phyloP scores from a whole-genome alignment of 2,329 filamentous ascomycete genomes.

The Ramichloridium luteum region DNA sequence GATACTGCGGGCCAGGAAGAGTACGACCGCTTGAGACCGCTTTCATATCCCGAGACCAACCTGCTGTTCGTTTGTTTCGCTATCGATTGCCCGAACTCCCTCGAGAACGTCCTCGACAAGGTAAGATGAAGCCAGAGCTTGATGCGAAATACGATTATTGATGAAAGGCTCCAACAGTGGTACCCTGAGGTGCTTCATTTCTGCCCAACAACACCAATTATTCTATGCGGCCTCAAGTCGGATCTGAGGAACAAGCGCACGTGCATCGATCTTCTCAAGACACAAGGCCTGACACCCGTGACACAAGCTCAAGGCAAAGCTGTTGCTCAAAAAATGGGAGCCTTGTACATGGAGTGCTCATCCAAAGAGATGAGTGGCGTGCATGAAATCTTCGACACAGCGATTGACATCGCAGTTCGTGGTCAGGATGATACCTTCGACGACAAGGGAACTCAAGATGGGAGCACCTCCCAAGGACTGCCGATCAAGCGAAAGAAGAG shows the following conservation, averaged over 20 bases:
- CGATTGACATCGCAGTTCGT: conserved; percentile 78
- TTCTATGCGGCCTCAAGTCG: conserved; percentile 92
- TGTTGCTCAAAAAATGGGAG: conserved; percentile 87
- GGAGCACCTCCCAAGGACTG: conserved; percentile 16
- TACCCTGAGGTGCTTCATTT: conserved; percentile 98
- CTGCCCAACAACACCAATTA: conserved; percentile 90
- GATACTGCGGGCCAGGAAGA: conserved; percentile 98
- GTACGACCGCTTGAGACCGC: conserved; percentile 87
- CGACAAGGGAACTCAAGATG: too few species aligned
- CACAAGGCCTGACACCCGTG: conserved; percentile 89
- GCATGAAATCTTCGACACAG: conserved; percentile 88
- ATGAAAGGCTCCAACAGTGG: conserved; percentile 70
- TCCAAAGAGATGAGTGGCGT: conserved; percentile 95
- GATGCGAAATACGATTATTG: too few species aligned
- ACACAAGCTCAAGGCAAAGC: conserved; percentile 78
- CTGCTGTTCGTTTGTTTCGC: conserved; percentile 98
- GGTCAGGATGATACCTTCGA: conserved; percentile 49
- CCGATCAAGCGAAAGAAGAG: conserved; percentile 63
- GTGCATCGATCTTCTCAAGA: conserved; percentile 97
- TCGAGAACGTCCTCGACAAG: conserved; percentile 99
- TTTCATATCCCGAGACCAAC: conserved; percentile 97
- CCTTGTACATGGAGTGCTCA: conserved; percentile 94
- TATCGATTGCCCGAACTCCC: conserved; percentile 94
- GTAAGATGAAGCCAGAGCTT: conserved; percentile 41
- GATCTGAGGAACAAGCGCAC: conserved; percentile 91